Conservation (phyloP, 345 rosid species). For the Populus tremula region DNA sequence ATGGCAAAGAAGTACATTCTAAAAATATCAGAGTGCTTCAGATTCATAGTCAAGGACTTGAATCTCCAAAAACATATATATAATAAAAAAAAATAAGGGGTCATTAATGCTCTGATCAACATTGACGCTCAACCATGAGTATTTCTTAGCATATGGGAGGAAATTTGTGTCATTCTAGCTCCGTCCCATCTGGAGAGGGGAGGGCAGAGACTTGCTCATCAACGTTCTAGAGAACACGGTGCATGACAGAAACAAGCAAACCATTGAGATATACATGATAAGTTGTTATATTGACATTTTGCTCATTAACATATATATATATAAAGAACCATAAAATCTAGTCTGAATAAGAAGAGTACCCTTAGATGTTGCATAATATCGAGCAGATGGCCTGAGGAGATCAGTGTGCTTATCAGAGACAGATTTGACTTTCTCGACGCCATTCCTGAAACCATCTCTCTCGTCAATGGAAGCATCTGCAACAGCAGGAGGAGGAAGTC, state of each 20-base stretch:
- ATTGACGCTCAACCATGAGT: not conserved
- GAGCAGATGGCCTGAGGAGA: slow-evolving; percentile 70
- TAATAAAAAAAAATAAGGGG: not conserved
- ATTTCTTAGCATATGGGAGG: not conserved
- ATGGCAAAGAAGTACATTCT: not conserved
- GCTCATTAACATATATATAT: not conserved
- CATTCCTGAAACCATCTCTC: slow-evolving; percentile 34
- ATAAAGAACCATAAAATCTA: not conserved
- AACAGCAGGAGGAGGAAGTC: not conserved
- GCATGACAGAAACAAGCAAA: slow-evolving; percentile 2
- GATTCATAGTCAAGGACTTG: not conserved
- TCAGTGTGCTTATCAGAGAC: slow-evolving; percentile 58
- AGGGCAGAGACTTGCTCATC: not conserved
- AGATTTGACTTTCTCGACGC: slow-evolving; percentile 54
- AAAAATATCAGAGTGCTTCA: not conserved
- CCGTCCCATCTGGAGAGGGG: not conserved
- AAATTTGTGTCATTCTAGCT: not conserved
- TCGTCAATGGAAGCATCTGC: slow-evolving; percentile 43
- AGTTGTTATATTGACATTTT: not conserved
- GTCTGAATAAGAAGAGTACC: slow-evolving; percentile 33
- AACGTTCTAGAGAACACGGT: not conserved
- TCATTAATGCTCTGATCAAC: not conserved
- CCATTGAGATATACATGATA: not conserved
- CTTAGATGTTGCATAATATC: slow-evolving; percentile 46
- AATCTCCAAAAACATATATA: not conserved